Evolutionary conservation across 2,329 filamentous ascomycete genomes (phyloP).

Genomic region (Venturia aucupariae): DNA sequence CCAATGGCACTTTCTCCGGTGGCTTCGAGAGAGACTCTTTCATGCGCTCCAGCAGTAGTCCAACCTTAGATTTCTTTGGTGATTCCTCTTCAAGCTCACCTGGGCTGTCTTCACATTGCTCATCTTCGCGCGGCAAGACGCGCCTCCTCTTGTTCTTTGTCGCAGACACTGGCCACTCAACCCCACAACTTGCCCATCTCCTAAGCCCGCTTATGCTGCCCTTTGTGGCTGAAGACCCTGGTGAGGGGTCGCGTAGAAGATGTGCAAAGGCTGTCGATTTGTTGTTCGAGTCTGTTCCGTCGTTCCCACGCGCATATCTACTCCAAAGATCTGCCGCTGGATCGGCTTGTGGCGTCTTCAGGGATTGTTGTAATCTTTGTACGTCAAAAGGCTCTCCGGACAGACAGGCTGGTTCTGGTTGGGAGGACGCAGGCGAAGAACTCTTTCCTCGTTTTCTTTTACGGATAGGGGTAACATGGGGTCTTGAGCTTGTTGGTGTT

Average conservation of each 20-base stretch:
- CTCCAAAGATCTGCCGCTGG: conserved; percentile 40
- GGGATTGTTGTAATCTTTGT: conserved; percentile 19
- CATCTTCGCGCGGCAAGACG: conserved; percentile 23
- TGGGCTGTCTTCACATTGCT: conserved; percentile 17
- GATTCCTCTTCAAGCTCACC: conserved; percentile 16
- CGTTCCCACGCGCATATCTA: conserved; percentile 26
- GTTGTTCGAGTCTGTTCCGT: neutral
- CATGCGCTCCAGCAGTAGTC: conserved; percentile 34
- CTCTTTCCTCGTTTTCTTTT: conserved; percentile 38
- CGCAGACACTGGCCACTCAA: conserved; percentile 37
- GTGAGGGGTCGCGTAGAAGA: conserved; percentile 38
- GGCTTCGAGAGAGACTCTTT: conserved; percentile 34
- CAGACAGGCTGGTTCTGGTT: conserved; percentile 25
- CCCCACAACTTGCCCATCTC: conserved; percentile 42
- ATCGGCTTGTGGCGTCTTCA: conserved; percentile 37
- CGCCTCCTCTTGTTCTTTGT: conserved; percentile 28
- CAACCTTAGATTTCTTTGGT: conserved; percentile 22
- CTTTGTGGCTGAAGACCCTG: conserved; percentile 34
- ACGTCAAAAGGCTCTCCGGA: conserved; percentile 21
- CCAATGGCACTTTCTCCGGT: conserved; percentile 20
- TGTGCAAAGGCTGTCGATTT: conserved; percentile 27
- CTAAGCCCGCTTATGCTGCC: conserved; percentile 38
- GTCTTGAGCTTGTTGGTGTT: conserved; percentile 17
- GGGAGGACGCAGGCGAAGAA: conserved; percentile 35
- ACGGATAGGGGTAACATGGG: conserved; percentile 18